Evolutionary conservation across 768 basidiomycete genomes (phyloP), one percentile per base, ranked within the genome.

Genomic region (Solioccasus polychromus): DNA sequence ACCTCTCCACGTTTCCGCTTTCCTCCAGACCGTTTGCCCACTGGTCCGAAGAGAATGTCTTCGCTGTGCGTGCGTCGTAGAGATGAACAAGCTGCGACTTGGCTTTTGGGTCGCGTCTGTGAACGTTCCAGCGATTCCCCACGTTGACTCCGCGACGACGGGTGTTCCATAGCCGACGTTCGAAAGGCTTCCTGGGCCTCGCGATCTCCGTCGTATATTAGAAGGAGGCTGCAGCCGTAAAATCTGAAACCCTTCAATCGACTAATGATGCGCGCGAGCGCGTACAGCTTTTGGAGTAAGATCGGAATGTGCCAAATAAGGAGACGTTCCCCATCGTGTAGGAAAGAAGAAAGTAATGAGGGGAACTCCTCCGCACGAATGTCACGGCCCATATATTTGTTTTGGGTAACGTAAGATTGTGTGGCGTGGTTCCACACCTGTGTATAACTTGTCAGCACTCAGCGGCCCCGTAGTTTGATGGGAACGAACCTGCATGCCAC

Each of bases 121-220:
- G 74, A 69, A 48, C 88, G 79, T 60, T 88, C 87, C 44, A 88
- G 63, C 2, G 89, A 88, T 65, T 89, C 85, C 40, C 87, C 82
- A 39, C 87, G 83, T 66, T 84, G 85, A 66, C 77, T 81, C 47
- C 79, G 78, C 17, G 72, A 65, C 4, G 84, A 80, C 2, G 84
- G 77, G 38, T 83, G 75, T 51, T 90, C 89, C 35, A 78, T 68
- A 6, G 76, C 75, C 31, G 76, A 78, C 10, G 75, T 64, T 15
- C 80, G 75, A 62, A 86, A 83, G 17, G 74, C 76, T 55, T 90
- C 85, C 67, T 98, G 96, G 2, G 82, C 78, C 54, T 93, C 91
- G 35, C 73, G 76, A 62, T 98, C 94, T 32, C 96, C 96, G 61
- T 99, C 96, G 66, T 99, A 99, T 61, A 98, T 95, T 62, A 98